Evolutionary conservation across 306 rosid genomes (phyloP).

Genomic region (Canavalia ensiformis): DNA sequence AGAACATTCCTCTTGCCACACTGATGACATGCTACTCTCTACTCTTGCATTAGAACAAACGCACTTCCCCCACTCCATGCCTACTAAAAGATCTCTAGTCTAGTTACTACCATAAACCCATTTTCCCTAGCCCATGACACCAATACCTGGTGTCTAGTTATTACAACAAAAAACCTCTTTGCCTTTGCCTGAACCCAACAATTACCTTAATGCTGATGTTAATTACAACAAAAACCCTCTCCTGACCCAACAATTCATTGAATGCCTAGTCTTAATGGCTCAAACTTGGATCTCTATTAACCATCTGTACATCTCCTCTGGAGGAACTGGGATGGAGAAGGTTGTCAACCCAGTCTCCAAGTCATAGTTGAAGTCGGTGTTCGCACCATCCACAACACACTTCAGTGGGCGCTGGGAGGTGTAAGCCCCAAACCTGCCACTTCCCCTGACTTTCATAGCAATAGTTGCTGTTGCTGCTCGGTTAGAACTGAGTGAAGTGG

Average conservation of each 20-base stretch:
- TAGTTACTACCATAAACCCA: constrained; percentile 5
- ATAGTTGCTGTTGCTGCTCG: constrained; percentile 60
- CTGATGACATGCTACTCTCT: constrained; percentile 29
- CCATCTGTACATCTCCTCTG: constrained; percentile 76
- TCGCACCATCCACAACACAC: constrained; percentile 60
- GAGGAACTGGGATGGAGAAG: constrained; percentile 63
- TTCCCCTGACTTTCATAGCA: constrained; percentile 69
- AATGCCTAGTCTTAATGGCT: constrained; percentile 14
- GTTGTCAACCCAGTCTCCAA: constrained; percentile 66
- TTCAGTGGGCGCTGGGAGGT: constrained; percentile 69
- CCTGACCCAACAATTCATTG: constrained; percentile 25
- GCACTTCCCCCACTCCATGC: not conserved
- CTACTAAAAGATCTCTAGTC: not conserved
- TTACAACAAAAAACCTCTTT: not conserved
- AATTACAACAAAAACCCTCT: constrained; percentile 27
- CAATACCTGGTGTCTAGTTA: not conserved
- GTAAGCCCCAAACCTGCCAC: constrained; percentile 82
- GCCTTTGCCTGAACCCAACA: not conserved
- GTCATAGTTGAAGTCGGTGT: constrained; percentile 61
- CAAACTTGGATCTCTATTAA: constrained; percentile 70
- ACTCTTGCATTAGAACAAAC: constrained; percentile 6
- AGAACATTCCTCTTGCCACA: constrained; percentile 15
- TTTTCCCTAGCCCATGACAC: constrained; percentile 4
- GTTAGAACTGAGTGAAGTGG: constrained; percentile 54
- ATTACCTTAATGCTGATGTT: not conserved